Base-by-base conservation (phyloP, 768 basidiomycete genomes). In the Leccinum pellstonianum region DNA sequence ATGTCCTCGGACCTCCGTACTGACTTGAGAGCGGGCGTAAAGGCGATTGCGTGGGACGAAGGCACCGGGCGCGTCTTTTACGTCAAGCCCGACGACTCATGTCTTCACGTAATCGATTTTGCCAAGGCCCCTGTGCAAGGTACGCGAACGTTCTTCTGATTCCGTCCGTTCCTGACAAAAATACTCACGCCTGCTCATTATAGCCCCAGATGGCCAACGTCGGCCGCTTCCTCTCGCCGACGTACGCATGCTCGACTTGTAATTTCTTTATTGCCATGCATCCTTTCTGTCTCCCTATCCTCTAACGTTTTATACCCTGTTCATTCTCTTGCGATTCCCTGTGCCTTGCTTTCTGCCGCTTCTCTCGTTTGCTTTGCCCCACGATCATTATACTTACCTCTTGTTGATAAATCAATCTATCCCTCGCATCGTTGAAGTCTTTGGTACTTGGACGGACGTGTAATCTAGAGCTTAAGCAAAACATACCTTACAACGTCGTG, bases 31-130 rank as follows among this genome's bases (percentile, higher is more conserved):
- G 47, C 65, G 4, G 81, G 79, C 9, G 68, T 85, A 37, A 70
- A 72, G n/a, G 77, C 82, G 17, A 78, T 87, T 35, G 76, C 83
- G 7, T 90, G 85, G 84, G 87, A 90, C 61, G 87, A 89, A 68
- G 75, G 78, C 23, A 83, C 82, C 12, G 87, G 86, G 4, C 77
- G 86, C 41, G 76, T 88, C 14, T 82, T 83, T 63, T 71, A 87
- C 7, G 80, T 81, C 49, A 73, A 77, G 33, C 76, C 76, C 12
- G 64, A 77, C 8, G 78, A 78, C 29, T 56, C 72, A 4, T 60
- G 70, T 14, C 73, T 87, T 47, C 70, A 76, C 33, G 76, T 86
- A 35, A 66, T 82, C 57, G 85, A 87, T 64, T 80, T 82, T 52
- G 79, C 80, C 7, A 65, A 68, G 51, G 70, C 71, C 6, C 77